Base-by-base conservation (phyloP, 768 basidiomycete genomes). In the Rhizopogon salebrosus region DNA sequence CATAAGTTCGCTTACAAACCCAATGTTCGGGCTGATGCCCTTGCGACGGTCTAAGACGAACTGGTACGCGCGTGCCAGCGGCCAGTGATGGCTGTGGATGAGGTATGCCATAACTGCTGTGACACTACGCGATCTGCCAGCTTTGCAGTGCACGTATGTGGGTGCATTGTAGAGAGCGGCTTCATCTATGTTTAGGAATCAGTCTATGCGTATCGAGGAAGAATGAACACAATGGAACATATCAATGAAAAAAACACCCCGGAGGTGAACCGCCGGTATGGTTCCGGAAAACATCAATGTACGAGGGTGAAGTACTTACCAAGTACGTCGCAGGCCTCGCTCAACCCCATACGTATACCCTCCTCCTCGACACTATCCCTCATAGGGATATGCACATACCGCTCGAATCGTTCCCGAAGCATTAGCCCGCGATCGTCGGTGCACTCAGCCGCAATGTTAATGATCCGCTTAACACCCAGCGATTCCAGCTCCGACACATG, bases 61-160 rank as follows among this genome's bases (percentile, higher is more conserved):
- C 0, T 86, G 73, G 65, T 98, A 98, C 1, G 95, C 92, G 35
- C 83, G 83, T 29, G 92, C 88, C 38, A 98, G 80, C 18, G 93
- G 89, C 95, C 95, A 98, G 64, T 94, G 93, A 64, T 97, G 94
- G 9, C 94, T 90, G 61, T 97, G 95, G 58, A 98, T 97, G 52
- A 98, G 87, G 66, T 97, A 98, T 2, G 92, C 95, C 75, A 98
- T 92, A 37, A 97, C 95, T 11, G 94, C 93, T 0, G 95, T 97
- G 26, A 97, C 95, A 1, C 92, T 95, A 13, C 95, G 85, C 2
- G 92, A 94, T 73, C 94, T 97, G 4, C 95, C 95, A 5, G 91
- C 94, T 71, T 90, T 92, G 72, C 95, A 98, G 65, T 98, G 95
- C 13, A 98, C 94, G 62, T 95, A 98, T 1, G 89, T 89, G 6